Evolutionary conservation across 2,329 filamentous ascomycete genomes (phyloP).

Genomic region (Dryadomyces quercus-mongolicae): DNA sequence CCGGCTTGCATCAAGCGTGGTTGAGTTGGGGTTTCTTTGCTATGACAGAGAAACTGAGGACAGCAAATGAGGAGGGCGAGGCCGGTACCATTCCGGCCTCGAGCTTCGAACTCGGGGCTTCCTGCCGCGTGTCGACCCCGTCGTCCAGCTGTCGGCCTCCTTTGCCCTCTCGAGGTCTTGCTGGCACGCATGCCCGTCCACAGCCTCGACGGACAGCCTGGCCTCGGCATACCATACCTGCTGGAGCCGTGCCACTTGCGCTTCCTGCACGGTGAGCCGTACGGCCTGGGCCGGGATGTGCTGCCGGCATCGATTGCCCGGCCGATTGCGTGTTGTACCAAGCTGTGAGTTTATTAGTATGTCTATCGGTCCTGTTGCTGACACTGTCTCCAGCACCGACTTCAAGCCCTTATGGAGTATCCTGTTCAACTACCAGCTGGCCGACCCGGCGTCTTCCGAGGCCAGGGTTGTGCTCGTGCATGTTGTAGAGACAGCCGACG

Average conservation of each 20-base stretch:
- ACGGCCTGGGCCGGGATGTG: slow-evolving; percentile 64
- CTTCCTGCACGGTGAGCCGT: slow-evolving; percentile 57
- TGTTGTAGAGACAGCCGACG: slow-evolving; percentile 60
- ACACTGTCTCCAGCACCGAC: slow-evolving; percentile 37
- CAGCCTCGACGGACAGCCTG: slow-evolving; percentile 58
- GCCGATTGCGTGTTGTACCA: slow-evolving; percentile 72
- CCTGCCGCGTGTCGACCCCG: slow-evolving; percentile 53
- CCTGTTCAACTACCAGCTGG: slow-evolving; percentile 54
- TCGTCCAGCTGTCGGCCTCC: slow-evolving; percentile 53
- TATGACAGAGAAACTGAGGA: slow-evolving; percentile 8
- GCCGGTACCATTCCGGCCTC: slow-evolving; percentile 34
- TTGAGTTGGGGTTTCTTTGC: neutral
- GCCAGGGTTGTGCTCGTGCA: slow-evolving; percentile 94
- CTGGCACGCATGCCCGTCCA: slow-evolving; percentile 69
- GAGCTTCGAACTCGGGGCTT: slow-evolving; percentile 64
- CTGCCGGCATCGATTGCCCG: slow-evolving; percentile 65
- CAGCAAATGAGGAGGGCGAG: slow-evolving; percentile 4
- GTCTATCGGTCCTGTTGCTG: neutral
- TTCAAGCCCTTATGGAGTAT: slow-evolving; percentile 93
- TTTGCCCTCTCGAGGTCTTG: slow-evolving; percentile 64
- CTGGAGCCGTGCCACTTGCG: slow-evolving; percentile 82
- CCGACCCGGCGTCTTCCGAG: slow-evolving; percentile 62
- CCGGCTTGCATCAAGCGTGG: neutral
- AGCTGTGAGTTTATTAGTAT: slow-evolving; percentile 54
- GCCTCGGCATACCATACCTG: slow-evolving; percentile 79